phyloP scores from a whole-genome alignment of 257 asterid species.

The Rubia yunnanensis region DNA sequence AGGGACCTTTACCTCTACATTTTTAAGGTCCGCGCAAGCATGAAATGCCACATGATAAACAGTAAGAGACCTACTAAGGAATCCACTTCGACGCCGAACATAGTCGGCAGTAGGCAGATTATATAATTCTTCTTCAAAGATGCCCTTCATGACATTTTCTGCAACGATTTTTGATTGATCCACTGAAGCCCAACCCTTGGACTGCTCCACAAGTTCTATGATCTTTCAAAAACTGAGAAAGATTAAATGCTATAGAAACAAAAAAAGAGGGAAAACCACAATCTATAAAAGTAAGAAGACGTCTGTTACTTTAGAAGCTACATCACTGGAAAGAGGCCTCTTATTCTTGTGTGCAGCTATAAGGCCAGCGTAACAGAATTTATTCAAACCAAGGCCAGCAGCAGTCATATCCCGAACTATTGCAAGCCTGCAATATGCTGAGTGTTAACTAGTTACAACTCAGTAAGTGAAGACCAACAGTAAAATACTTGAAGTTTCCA shows the following conservation, averaged over 20 bases:
- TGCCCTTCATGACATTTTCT: conserved; percentile 74
- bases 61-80: conserved; percentile 48
- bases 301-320: conserved; percentile 57
- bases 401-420: conserved; percentile 96
- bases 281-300: neutral
- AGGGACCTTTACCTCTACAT: conserved; percentile 48
- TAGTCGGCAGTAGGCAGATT: conserved; percentile 83
- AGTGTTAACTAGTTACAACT: neutral
- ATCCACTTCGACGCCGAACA: conserved; percentile 69
- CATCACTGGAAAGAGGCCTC: conserved; percentile 44
- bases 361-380: conserved; percentile 85
- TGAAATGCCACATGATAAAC: conserved; percentile 86
- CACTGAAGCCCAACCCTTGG: conserved; percentile 95
- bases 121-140: conserved; percentile 80
- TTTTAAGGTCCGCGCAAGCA: conserved; percentile 69
- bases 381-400: conserved; percentile 94
- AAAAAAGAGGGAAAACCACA: conserved; percentile 5
- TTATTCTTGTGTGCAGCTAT: conserved; percentile 70
- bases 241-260: conserved; percentile 9
- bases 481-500: neutral
- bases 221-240: conserved; percentile 46
- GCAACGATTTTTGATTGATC: conserved; percentile 64
- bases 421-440: conserved; percentile 48
- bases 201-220: conserved; percentile 91
- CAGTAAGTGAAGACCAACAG: neutral